Conservation (phyloP, 345 rosid genomes). For the Pseudoturritis turrita region DNA sequence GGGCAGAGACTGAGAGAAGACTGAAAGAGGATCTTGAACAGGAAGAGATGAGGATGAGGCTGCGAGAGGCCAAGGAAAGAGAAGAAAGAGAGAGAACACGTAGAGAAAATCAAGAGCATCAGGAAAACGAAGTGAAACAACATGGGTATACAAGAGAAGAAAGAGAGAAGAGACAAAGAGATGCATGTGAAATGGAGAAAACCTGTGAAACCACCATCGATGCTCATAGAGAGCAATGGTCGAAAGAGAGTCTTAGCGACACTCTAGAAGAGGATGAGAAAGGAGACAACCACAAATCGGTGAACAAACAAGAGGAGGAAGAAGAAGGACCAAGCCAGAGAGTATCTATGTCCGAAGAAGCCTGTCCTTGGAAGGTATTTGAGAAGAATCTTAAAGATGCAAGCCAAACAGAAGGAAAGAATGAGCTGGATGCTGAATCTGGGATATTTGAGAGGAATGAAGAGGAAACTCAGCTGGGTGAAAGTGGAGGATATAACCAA, state of each 20-base stretch:
- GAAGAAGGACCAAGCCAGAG: slow-evolving; percentile 35
- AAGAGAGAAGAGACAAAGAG: slow-evolving; percentile 31
- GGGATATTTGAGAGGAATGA: slow-evolving; percentile 24
- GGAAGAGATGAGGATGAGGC: slow-evolving; percentile 23
- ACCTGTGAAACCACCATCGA: slow-evolving; percentile 29
- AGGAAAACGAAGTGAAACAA: slow-evolving; percentile 38
- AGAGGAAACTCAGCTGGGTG: slow-evolving; percentile 16
- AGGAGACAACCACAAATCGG: neutral
- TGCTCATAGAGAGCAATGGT: slow-evolving; percentile 31
- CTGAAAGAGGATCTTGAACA: slow-evolving; percentile 31
- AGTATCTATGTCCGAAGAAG: slow-evolving; percentile 21
- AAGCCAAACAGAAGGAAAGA: slow-evolving; percentile 34
- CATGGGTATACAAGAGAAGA: slow-evolving; percentile 34
- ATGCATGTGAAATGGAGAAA: slow-evolving; percentile 34
- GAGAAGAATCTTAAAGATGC: slow-evolving; percentile 39
- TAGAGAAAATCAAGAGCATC: slow-evolving; percentile 36
- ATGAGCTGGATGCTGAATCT: slow-evolving; percentile 26
- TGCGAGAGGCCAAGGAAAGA: slow-evolving; percentile 26
- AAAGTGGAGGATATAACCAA: slow-evolving; percentile 22
- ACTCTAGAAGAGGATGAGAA: slow-evolving; percentile 30
- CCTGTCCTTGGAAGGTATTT: slow-evolving; percentile 32
- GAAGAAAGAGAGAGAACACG: slow-evolving; percentile 31
- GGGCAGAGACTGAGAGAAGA: slow-evolving; percentile 40
- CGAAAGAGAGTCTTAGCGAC: slow-evolving; percentile 22
- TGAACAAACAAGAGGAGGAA: slow-evolving; percentile 16